phyloP scores from a whole-genome alignment of 441 rosid species.

The Pelargonium fulgidum region DNA sequence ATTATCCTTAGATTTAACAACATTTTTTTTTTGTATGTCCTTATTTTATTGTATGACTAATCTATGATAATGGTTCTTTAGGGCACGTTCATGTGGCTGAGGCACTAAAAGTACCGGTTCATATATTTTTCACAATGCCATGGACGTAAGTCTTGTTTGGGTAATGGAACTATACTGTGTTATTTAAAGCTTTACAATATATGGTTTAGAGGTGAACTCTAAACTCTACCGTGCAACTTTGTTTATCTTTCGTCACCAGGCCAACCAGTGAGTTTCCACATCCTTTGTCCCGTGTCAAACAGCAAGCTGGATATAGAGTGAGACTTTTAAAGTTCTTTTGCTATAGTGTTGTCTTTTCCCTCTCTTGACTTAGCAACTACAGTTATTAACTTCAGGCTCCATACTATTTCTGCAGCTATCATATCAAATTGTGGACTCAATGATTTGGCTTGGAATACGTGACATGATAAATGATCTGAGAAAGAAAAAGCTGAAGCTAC shows the following conservation, averaged over 20 bases:
- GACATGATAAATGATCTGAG: conserved; percentile 95
- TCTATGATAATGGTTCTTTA: conserved; percentile 31
- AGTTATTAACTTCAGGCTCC: conserved; percentile 10
- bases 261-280: conserved; percentile 98
- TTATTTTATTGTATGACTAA: conserved; percentile 27
- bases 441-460: conserved; percentile 97
- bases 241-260: conserved; percentile 38
- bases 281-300: conserved; percentile 97
- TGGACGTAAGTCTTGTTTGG: conserved; percentile 95
- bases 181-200: conserved; percentile 20
- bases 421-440: conserved; percentile 91
- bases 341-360: conserved; percentile 1
- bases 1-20: neutral
- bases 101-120: conserved; percentile 79
- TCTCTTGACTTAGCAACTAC: neutral
- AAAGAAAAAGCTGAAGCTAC: conserved; percentile 81
- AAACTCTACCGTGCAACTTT: conserved; percentile 22
- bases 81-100: conserved; percentile 98
- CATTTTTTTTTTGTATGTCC: conserved; percentile 7
- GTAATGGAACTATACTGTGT: conserved; percentile 36
- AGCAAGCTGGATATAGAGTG: conserved; percentile 96
- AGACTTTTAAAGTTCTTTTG: conserved; percentile 23
- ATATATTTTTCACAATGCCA: conserved; percentile 98
- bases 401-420: conserved; percentile 57
- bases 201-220: conserved; percentile 27